phyloP scores from a whole-genome alignment of 2,329 filamentous ascomycete species.

The Ceratocystis diversiconidia region DNA sequence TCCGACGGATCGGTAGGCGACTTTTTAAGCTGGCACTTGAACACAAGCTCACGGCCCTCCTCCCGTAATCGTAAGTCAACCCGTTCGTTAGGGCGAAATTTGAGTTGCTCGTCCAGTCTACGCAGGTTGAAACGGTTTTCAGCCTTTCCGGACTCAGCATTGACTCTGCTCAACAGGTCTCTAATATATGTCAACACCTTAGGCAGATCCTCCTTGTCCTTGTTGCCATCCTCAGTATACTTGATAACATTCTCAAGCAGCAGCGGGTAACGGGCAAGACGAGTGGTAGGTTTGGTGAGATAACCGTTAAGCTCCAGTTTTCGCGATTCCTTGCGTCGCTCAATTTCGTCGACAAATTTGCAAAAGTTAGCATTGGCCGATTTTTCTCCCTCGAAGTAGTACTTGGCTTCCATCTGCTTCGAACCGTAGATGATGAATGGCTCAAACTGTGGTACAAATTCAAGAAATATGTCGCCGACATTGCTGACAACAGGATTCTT shows the following conservation, averaged over 20 bases:
- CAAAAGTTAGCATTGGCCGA: constrained; percentile 70
- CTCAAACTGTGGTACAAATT: constrained; percentile 82
- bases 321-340: constrained; percentile 86
- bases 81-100: constrained; percentile 77
- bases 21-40: constrained; percentile 91
- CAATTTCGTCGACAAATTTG: constrained; percentile 91
- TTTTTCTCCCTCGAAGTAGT: constrained; percentile 94
- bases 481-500: constrained; percentile 77
- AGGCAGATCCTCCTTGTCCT: constrained; percentile 78
- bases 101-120: constrained; percentile 78
- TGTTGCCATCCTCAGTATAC: constrained; percentile 69
- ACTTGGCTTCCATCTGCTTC: constrained; percentile 91
- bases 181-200: constrained; percentile 78
- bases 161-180: constrained; percentile 75
- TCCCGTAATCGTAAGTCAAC: constrained; percentile 92
- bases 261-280: constrained; percentile 84
- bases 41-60: constrained; percentile 80
- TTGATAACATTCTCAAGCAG: constrained; percentile 85
- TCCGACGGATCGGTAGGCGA: constrained; percentile 74
- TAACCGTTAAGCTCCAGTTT: constrained; percentile 97
- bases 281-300: constrained; percentile 90
- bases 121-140: constrained; percentile 96
- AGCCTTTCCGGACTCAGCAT: constrained; percentile 87
- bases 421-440: constrained; percentile 95
- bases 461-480: constrained; percentile 85